Base-by-base conservation (phyloP, 495 filamentous ascomycete genomes). In the Penicillium paradoxum region DNA sequence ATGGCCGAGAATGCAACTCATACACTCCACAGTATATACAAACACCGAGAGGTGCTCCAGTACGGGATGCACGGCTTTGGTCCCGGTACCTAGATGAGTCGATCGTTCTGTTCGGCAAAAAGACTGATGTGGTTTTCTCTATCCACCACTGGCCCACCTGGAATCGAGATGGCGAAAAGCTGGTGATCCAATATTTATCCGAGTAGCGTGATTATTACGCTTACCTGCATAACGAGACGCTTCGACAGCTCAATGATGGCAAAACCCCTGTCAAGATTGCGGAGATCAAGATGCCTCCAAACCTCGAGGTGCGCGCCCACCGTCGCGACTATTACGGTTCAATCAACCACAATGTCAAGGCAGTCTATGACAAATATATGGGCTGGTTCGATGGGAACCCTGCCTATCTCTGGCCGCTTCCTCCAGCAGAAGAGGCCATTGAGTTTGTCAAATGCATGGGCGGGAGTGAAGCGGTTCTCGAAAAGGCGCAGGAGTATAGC, bases 351-450 rank as follows among this genome's bases (percentile, higher is more conserved):
- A 73, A 71, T 47, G 63, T 71, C 18, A 73, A 71, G 42, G 68
- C 44, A 9, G 66, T 73, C 27, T 73, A 73, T 37, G 54, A 71
- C 15, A 62, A 64, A 6, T 73, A 73, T 34, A 65, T 63, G 56
- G 61, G 57, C 10, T 73, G 67, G 69, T 73, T 63, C 45, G 66
- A 73, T 48, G 67, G 69, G 1, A 63, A 67, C 34, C 66, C 69
- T 0, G 58, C 58, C 13, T 56, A 73, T 56, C 47, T 73, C 8
- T 73, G 69, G 69, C 24, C 24, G 24, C 24, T 27, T 7, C 24
- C 24, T 7, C 24, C 24, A 7, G 24, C 7, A 3, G 24, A 27
- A 7, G 24, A 27, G 7, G 24, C 24, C 3, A 27, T 27, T 27
- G 24, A 27, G 7, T 27, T 27, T 3, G 24, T 27, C 24, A 27